phyloP scores from a whole-genome alignment of 2,329 filamentous ascomycete genomes.

The Sporothrix phasma region DNA sequence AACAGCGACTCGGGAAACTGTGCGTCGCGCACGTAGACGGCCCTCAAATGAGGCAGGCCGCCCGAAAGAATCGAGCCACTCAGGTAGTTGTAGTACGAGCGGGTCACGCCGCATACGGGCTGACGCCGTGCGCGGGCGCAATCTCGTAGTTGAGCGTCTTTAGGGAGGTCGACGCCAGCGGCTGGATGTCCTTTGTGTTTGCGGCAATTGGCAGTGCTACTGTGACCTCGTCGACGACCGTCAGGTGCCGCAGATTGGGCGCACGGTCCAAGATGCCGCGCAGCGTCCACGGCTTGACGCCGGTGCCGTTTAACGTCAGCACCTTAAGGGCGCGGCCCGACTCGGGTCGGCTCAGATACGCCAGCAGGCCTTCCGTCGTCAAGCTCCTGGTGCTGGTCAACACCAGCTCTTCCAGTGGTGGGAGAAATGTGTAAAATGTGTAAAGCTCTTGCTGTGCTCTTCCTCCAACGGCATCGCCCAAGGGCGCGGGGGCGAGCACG shows the following conservation, averaged over 20 bases:
- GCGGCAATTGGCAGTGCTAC: slow-evolving; percentile 40
- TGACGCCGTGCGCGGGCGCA: slow-evolving; percentile 46
- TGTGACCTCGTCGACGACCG: slow-evolving; percentile 41
- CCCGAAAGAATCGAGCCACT: slow-evolving; percentile 70
- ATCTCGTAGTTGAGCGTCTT: slow-evolving; percentile 75
- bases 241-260: slow-evolving; percentile 46
- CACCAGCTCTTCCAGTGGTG: slow-evolving; percentile 61
- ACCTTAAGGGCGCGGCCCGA: slow-evolving; percentile 53
- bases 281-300: slow-evolving; percentile 53
- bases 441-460: slow-evolving; percentile 30
- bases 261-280: slow-evolving; percentile 51
- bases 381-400: slow-evolving; percentile 62
- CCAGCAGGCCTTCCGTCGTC: slow-evolving; percentile 58
- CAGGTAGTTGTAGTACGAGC: slow-evolving; percentile 75
- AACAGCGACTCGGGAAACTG: slow-evolving; percentile 73
- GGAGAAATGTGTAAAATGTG: slow-evolving; percentile 62
- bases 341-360: slow-evolving; percentile 54
- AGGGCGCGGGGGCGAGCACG: slow-evolving; percentile 45
- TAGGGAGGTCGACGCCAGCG: slow-evolving; percentile 59
- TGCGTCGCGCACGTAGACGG: slow-evolving; percentile 78
- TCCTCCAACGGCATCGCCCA: background rate
- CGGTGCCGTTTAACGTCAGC: slow-evolving; percentile 62
- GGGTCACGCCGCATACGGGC: slow-evolving; percentile 45
- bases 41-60: slow-evolving; percentile 60
- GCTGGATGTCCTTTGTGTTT: slow-evolving; percentile 39